Base-by-base conservation (phyloP, 2,329 filamentous ascomycete genomes). In the Aureobasidium sp. region DNA sequence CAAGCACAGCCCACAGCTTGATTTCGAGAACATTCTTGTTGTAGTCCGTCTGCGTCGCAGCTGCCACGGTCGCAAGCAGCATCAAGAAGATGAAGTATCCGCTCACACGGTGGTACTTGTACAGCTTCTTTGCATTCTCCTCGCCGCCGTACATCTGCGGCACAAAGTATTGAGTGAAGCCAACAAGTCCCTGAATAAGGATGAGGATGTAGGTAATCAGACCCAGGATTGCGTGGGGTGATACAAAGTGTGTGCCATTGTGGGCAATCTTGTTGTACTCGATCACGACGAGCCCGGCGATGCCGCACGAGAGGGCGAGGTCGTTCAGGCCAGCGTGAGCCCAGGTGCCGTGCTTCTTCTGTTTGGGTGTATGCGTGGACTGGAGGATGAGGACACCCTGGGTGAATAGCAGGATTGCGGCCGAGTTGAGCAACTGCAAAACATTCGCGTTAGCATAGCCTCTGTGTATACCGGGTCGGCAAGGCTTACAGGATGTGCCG, bases 341-440 rank as follows among this genome's bases (percentile, higher is more conserved):
- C 67, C 79, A 75, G 19, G 85, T 83, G 48, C 85, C 85, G 31
- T 77, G 67, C 42, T 75, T 75, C 76, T 97, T 97, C 76, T 96
- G 89, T 17, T 79, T 74, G 1, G 86, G 78, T 0, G 89, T 89
- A 68, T 89, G 83, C 0, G 93, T 96, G 1, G 93, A 94, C 74
- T 99, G 94, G 39, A 97, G 82, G 67, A 94, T 78, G 58, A 97
- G 85, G 66, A 92, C 85, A 61, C 87, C 88, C 79, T 97, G 88
- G 19, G 89, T 82, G 68, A 94, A 80, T 62, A 90, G 80, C 65
- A 96, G 80, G 63, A 96, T 74, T 53, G 85, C 91, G 62, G 88
- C 76, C 66, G 76, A 82, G 69, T 84, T 84, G 67, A 82, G 74
- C 15, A 82, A 75, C 78, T 80, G 63, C 24, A 33, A 22, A n/a